Evolutionary conservation across 169 alveolate genomes (phyloP).

Genomic region (Cryptosporidium sp.): DNA sequence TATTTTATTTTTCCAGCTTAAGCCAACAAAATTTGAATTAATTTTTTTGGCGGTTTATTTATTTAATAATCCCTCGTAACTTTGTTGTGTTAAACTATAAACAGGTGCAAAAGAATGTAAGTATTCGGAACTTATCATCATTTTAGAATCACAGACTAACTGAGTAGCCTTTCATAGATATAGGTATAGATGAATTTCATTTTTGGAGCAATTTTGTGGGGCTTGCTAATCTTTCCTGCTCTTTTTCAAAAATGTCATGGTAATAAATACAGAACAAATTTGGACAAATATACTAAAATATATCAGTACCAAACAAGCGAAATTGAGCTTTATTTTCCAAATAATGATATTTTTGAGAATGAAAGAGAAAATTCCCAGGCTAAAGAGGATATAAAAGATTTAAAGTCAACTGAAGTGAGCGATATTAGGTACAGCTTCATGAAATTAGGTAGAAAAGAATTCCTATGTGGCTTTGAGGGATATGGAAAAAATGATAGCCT

Average conservation of each 20-base stretch:
- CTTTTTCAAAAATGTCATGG: slow-evolving; percentile 3
- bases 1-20: neutral
- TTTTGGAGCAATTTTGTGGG: neutral
- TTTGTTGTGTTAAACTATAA: neutral
- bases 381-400: neutral
- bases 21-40: neutral
- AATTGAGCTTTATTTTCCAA: slow-evolving; percentile 41
- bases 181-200: neutral
- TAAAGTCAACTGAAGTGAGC: neutral
- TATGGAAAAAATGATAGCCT: neutral
- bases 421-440: neutral
- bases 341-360: neutral
- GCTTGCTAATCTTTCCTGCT: neutral
- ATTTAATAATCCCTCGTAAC: neutral
- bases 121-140: neutral
- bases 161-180: neutral
- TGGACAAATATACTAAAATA: slow-evolving; percentile 23
- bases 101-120: neutral
- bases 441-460: slow-evolving; percentile 14
- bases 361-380: neutral
- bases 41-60: neutral
- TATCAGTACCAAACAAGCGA: slow-evolving; percentile 50
- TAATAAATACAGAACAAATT: slow-evolving; percentile 55
- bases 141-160: neutral
- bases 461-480: neutral